Evolutionary conservation across 495 filamentous ascomycete species (phyloP), one percentile per base, ranked within the genome.

Genomic region (Aspergillus funiculosus): DNA sequence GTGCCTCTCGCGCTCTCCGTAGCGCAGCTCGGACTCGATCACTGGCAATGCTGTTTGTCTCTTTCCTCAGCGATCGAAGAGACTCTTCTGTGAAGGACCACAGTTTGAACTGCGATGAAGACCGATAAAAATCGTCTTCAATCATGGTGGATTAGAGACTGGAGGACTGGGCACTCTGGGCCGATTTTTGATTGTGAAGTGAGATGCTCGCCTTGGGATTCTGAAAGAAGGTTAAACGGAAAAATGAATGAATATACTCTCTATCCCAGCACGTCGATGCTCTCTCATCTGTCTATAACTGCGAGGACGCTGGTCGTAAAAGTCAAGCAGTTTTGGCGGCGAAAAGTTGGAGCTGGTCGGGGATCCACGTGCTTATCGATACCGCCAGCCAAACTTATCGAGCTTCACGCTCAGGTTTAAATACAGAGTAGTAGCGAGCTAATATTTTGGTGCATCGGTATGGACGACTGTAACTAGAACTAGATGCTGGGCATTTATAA

Each of bases 101-200:
- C 28, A 88, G 68, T 28, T 85, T 79, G 61, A 80, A 95, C 64
- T 98, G 92, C 31, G 87, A 91, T 0, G 89, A 92, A 14, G 83
- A 72, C n/a, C 85, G 85, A 69, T 97, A 98, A 37, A 89, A 73
- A 49, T 85, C 84, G 62, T 98, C 92, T 74, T 98, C 92, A 46
- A 74, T 79, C 74, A 85, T 76, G 46, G 43, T 66, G n/a, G 39
- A 26, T 18, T 31, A 41, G 39, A 37, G 14, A 17, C 30, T 10
- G 22, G 29, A 20, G 18, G 26, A n/a, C n/a, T n/a, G n/a, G n/a
- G n/a, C n/a, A n/a, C n/a, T n/a, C n/a, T n/a, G n/a, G n/a, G n/a
- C n/a, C n/a, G n/a, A n/a, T n/a, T n/a, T n/a, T n/a, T n/a, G n/a
- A n/a, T n/a, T n/a, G n/a, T n/a, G n/a, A n/a, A n/a, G n/a, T n/a